phyloP scores from a whole-genome alignment of 2,329 filamentous ascomycete species.

The Pestalotiopsis sp. region DNA sequence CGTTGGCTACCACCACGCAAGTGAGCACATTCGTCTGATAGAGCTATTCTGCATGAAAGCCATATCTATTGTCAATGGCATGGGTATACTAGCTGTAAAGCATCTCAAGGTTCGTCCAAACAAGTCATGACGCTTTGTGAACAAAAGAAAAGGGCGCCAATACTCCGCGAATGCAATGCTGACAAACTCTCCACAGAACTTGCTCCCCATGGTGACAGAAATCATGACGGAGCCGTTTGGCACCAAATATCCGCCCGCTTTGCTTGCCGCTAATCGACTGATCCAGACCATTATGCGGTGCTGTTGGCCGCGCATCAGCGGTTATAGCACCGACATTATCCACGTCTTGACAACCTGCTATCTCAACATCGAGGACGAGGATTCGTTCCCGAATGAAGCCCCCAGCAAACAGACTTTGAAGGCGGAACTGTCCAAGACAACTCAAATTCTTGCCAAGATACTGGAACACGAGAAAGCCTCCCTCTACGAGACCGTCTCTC shows the following conservation, averaged over 20 bases:
- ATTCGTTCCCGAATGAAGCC: constrained; percentile 14
- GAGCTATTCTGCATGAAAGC: constrained; percentile 55
- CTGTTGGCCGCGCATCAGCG: constrained; percentile 68
- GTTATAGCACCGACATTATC: constrained; percentile 64
- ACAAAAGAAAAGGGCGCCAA: background rate
- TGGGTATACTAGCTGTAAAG: constrained; percentile 65
- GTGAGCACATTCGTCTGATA: constrained; percentile 58
- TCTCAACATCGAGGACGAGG: constrained; percentile 51
- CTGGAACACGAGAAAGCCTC: constrained; percentile 27
- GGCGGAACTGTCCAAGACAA: constrained; percentile 32
- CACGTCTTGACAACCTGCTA: constrained; percentile 63
- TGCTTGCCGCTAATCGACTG: constrained; percentile 52
- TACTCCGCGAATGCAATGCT: constrained; percentile 5
- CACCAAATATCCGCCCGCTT: constrained; percentile 50
- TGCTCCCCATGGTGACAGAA: constrained; percentile 66
- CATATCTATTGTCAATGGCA: constrained; percentile 46
- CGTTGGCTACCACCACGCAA: constrained; percentile 56
- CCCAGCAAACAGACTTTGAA: constrained; percentile 26
- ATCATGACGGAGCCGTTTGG: constrained; percentile 71
- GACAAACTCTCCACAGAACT: constrained; percentile 47
- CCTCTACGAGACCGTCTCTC: constrained; percentile 28
- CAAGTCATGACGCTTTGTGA: background rate
- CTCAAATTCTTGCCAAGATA: constrained; percentile 35
- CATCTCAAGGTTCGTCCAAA: constrained; percentile 59
- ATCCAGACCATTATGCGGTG: constrained; percentile 59